phyloP scores from a whole-genome alignment of 805 yeast species.

The Saturnispora hagleri region DNA sequence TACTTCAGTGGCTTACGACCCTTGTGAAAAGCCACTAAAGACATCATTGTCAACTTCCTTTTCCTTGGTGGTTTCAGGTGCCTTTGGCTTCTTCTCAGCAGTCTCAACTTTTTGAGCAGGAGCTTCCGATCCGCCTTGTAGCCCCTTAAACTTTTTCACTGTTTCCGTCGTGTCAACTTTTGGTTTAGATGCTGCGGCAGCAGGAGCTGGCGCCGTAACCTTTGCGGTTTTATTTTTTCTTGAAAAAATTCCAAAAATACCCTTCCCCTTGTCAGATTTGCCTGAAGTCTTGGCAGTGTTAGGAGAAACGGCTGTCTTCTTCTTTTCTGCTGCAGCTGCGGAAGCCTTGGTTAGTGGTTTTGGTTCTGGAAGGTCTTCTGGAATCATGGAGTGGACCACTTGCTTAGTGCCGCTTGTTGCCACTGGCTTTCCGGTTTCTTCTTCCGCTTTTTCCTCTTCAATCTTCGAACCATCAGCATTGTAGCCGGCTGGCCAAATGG shows the following conservation, averaged over 20 bases:
- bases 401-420: slow-evolving; percentile 14
- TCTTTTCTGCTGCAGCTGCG: background rate
- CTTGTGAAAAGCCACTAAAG: slow-evolving; percentile 39
- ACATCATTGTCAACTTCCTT: slow-evolving; percentile 21
- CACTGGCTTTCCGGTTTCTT: slow-evolving; percentile 23
- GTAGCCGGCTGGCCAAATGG: slow-evolving; percentile 15
- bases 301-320: slow-evolving; percentile 8
- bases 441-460: slow-evolving; percentile 26
- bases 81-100: slow-evolving; percentile 6
- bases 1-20: slow-evolving; percentile 23
- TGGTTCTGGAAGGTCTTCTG: background rate
- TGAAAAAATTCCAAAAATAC: slow-evolving; percentile 9
- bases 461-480: slow-evolving; percentile 21
- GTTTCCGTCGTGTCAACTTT: slow-evolving; percentile 3
- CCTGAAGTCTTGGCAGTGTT: slow-evolving; percentile 8
- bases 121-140: slow-evolving; percentile 20
- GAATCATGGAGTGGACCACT: slow-evolving; percentile 11
- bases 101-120: slow-evolving; percentile 15
- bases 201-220: background rate
- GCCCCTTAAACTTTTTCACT: slow-evolving; percentile 11
- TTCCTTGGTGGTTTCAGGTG: background rate
- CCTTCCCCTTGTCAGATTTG: slow-evolving; percentile 7
- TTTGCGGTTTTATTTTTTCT: background rate
- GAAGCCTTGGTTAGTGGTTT: background rate
- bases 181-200: background rate